Percentiles rank a stretch among this genome's conserved stretches.
phyloP scores from a whole-genome alignment of 2,329 filamentous ascomycete species.

The Chaetomiaceae sp. region DNA sequence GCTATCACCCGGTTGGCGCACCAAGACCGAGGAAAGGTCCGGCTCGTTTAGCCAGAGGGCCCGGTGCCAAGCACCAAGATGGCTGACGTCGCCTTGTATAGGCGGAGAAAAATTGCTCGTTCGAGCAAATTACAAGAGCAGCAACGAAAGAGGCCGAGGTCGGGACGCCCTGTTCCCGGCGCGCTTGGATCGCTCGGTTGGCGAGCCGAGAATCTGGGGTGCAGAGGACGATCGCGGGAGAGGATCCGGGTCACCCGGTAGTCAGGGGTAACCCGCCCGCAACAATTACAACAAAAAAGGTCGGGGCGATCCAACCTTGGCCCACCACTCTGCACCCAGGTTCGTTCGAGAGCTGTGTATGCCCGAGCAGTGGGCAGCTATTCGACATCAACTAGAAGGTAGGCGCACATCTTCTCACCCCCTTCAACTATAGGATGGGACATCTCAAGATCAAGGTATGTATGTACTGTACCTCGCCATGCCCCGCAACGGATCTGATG shows the following conservation, averaged over 20 bases:
- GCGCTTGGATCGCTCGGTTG: not conserved
- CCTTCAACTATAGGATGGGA: no score
- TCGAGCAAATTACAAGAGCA: not conserved
- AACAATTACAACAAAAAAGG: no score
- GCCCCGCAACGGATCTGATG: no score
- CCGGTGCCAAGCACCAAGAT: not conserved
- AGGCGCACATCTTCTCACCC: no score
- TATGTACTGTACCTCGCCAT: no score
- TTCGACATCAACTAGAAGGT: no score
- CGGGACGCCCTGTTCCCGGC: not conserved
- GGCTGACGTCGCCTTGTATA: not conserved
- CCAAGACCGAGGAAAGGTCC: not conserved
- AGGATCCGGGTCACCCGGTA: not conserved
- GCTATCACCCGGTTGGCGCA: slow-evolving; percentile 5
- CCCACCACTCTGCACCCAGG: not conserved
- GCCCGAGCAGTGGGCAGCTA: not conserved
- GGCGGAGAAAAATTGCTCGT: not conserved
- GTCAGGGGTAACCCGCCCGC: not conserved
- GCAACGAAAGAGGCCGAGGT: not conserved
- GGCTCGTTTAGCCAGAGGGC: slow-evolving; percentile 9
- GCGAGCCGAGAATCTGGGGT: not conserved
- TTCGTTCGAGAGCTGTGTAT: not conserved
- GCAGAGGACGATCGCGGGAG: not conserved
- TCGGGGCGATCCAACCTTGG: no score
- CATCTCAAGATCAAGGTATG: no score